Evolutionary conservation across 495 filamentous ascomycete genomes (phyloP).

Genomic region (Echria macrotheca): DNA sequence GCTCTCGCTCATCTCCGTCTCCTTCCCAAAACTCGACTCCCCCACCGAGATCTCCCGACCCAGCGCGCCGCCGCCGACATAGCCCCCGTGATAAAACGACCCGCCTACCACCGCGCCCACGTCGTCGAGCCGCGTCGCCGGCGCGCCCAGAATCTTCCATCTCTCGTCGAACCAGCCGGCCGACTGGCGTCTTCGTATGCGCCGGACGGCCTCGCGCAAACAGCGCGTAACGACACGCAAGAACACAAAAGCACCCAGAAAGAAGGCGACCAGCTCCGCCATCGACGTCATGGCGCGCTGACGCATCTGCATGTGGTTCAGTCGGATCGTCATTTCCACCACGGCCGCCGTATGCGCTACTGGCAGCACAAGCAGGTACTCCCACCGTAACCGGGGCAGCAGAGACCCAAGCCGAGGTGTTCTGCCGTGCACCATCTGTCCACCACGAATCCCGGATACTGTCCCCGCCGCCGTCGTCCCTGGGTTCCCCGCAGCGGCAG

Average conservation of each 20-base stretch:
- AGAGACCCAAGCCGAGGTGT: not conserved
- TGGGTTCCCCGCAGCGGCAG: not conserved
- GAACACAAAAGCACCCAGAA: slow-evolving; percentile 8
- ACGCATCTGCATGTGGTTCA: slow-evolving; percentile 13
- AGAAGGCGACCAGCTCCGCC: slow-evolving; percentile 13
- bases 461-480: not conserved
- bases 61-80: not conserved
- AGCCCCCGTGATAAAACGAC: not conserved
- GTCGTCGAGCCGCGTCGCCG: not conserved
- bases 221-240: slow-evolving; percentile 5
- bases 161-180: slow-evolving; percentile 5
- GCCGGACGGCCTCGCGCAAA: not conserved
- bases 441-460: not conserved
- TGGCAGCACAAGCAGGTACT: slow-evolving; percentile 1
- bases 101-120: not conserved
- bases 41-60: not conserved
- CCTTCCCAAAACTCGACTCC: not conserved
- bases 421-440: not conserved
- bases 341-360: slow-evolving; percentile 10
- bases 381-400: not conserved
- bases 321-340: slow-evolving; percentile 14
- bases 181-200: not conserved
- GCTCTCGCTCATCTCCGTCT: not conserved
- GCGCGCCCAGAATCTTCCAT: slow-evolving; percentile 1
- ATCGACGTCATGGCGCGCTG: slow-evolving; percentile 10